Percentiles rank a stretch among this genome's conserved stretches.
These are phyloP conservation scores for Scenedesmus sp. DNA, from an alignment of 163 green algal genomes.

Conservation along the genomic window DNA sequence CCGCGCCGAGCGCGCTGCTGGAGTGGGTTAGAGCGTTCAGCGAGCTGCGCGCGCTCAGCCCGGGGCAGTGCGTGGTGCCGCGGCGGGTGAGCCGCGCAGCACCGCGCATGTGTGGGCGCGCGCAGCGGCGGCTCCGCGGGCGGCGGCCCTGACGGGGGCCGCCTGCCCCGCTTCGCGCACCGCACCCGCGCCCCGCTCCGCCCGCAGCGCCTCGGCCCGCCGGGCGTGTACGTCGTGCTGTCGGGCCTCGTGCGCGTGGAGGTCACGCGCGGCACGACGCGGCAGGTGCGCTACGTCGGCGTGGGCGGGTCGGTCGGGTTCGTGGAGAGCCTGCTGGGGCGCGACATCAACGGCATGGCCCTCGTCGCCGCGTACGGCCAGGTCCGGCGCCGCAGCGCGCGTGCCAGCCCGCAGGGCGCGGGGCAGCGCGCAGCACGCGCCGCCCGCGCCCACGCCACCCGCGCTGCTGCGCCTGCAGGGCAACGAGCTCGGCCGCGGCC, in stretches of 20 bases:
- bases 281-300: constrained; percentile 1
- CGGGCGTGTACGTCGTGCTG: constrained; percentile 45
- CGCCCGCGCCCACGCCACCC: no score
- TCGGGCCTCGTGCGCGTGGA: constrained; percentile 38
- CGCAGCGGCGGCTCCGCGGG: no score
- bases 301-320: constrained; percentile 27
- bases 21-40: constrained; percentile 39
- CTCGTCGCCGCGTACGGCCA: constrained; percentile 17
- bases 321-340: constrained; percentile 12
- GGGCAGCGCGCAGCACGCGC: no score
- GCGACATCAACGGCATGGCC: background rate
- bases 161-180: no score
- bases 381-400: background rate
- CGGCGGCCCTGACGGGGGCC: background rate
- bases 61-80: constrained; percentile 40
- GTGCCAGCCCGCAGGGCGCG: background rate
- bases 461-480: constrained; percentile 44
- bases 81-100: background rate
- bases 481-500: constrained; percentile 70
- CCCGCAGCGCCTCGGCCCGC: background rate
- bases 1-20: constrained; percentile 23
- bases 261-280: background rate
- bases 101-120: background rate
- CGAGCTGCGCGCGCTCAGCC: constrained; percentile 1
- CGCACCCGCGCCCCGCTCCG: background rate